These are phyloP conservation scores for Escovopsis sp. DNA, from an alignment of 2,329 filamentous ascomycete genomes.

Conservation along the genomic window DNA sequence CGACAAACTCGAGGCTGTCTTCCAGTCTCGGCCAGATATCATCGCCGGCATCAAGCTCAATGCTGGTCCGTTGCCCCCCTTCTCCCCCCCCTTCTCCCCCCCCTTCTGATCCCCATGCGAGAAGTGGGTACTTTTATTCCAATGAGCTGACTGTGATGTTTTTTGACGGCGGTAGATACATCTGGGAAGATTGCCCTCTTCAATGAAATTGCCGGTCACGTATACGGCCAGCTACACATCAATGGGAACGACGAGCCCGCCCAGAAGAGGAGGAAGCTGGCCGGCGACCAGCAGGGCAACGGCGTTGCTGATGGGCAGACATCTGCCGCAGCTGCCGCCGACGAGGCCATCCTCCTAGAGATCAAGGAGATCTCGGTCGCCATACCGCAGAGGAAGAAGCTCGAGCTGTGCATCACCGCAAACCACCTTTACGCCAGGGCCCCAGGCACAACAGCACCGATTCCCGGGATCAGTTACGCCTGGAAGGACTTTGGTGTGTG, in stretches of 20 bases:
- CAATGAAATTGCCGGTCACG: slow-evolving; percentile 39
- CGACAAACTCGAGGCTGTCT: slow-evolving; percentile 35
- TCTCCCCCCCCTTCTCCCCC: no score
- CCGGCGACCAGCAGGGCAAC: slow-evolving; percentile 20
- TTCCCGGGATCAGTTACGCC: slow-evolving; percentile 39
- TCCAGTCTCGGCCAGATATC: slow-evolving; percentile 42
- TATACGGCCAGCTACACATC: slow-evolving; percentile 29
- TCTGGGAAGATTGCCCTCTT: slow-evolving; percentile 36
- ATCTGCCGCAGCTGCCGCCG: slow-evolving; percentile 24
- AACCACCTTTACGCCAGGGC: slow-evolving; percentile 43
- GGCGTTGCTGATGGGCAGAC: slow-evolving; percentile 9
- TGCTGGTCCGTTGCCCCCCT: slow-evolving; percentile 29
- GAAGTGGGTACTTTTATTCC: no score
- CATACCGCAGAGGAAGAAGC: slow-evolving; percentile 54
- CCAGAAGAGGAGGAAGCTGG: slow-evolving; percentile 38
- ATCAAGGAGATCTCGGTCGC: slow-evolving; percentile 55
- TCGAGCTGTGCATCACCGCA: slow-evolving; percentile 47
- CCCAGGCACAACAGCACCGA: slow-evolving; percentile 35
- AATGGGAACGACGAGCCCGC: slow-evolving; percentile 26
- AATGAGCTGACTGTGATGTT: no score
- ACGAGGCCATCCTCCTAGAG: slow-evolving; percentile 40
- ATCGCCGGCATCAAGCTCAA: slow-evolving; percentile 36
- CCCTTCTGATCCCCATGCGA: background rate
- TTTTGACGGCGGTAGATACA: slow-evolving; percentile 25
- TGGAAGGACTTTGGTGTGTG: slow-evolving; percentile 47